phyloP scores from a whole-genome alignment of 2,329 filamentous ascomycete genomes.

The Neobulgaria alba region DNA sequence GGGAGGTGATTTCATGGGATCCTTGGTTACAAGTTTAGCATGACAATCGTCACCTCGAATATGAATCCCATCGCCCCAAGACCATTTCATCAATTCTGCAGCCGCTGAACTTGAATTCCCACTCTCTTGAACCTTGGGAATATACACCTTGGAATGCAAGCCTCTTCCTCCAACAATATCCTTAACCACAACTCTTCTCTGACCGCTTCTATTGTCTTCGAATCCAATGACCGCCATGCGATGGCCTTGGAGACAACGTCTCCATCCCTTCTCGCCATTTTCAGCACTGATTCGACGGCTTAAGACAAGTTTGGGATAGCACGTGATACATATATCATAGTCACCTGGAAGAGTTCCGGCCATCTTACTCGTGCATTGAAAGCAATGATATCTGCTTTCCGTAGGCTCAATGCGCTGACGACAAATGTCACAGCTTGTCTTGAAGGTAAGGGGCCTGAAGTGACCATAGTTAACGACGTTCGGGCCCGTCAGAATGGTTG shows the following conservation, averaged over 20 bases:
- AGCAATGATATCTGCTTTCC: conserved; percentile 71
- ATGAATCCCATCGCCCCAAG: conserved; percentile 36
- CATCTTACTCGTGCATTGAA: conserved; percentile 53
- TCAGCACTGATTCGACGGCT: conserved; percentile 59
- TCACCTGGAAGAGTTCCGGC: conserved; percentile 52
- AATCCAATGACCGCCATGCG: conserved; percentile 79
- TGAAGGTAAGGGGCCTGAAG: conserved; percentile 64
- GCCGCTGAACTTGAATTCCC: conserved; percentile 16
- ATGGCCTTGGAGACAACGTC: conserved; percentile 71
- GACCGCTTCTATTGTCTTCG: conserved; percentile 56
- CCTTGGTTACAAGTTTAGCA: conserved; percentile 41
- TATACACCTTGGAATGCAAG: conserved; percentile 48
- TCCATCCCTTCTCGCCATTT: conserved; percentile 75
- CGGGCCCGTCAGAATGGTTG: conserved; percentile 40
- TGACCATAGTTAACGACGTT: conserved; percentile 36
- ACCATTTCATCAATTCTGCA: conserved; percentile 38
- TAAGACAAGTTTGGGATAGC: conserved; percentile 61
- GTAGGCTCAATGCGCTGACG: conserved; percentile 61
- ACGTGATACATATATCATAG: conserved; percentile 75
- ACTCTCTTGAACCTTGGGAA: conserved; percentile 23
- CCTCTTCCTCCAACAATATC: conserved; percentile 72
- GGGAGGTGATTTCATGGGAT: conserved; percentile 38
- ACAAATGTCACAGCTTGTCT: conserved; percentile 72
- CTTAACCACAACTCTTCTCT: conserved; percentile 56
- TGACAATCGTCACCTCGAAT: conserved; percentile 27